Conservation (phyloP, 163 green algal species). For the Scenedesmus sp. region DNA sequence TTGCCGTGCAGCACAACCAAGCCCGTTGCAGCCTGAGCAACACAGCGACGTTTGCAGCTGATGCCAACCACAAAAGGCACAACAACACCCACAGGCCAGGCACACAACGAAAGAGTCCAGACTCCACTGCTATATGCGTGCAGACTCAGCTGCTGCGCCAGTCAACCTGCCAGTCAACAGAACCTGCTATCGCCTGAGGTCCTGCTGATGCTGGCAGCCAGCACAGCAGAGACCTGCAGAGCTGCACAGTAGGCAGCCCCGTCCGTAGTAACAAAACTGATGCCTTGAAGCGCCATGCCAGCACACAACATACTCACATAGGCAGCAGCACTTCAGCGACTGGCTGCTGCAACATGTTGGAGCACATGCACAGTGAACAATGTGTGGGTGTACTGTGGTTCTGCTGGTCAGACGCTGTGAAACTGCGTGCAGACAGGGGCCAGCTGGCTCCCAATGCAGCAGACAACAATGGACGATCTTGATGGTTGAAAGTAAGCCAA, state of each 20-base stretch:
- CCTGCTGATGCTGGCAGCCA: not conserved
- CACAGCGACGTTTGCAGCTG: not conserved
- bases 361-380: not conserved
- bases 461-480: not conserved
- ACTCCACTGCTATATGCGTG: not conserved
- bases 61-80: not conserved
- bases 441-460: not conserved
- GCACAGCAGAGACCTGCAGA: not conserved
- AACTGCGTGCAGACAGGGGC: not conserved
- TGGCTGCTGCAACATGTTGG: not conserved
- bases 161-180: not conserved
- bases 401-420: not conserved
- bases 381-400: not conserved
- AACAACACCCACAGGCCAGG: not conserved
- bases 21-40: not conserved
- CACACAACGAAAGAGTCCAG: not conserved
- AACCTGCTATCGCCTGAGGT: not conserved
- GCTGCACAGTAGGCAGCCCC: not conserved
- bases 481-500: not conserved
- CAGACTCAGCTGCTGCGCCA: not conserved
- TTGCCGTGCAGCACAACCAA: not conserved
- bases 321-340: not conserved
- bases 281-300: not conserved
- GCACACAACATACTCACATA: not conserved
- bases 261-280: not conserved